These are phyloP conservation scores for Acanthamoeba lenticulata DNA, from an alignment of 208 protist species.

Conservation along the genomic window DNA sequence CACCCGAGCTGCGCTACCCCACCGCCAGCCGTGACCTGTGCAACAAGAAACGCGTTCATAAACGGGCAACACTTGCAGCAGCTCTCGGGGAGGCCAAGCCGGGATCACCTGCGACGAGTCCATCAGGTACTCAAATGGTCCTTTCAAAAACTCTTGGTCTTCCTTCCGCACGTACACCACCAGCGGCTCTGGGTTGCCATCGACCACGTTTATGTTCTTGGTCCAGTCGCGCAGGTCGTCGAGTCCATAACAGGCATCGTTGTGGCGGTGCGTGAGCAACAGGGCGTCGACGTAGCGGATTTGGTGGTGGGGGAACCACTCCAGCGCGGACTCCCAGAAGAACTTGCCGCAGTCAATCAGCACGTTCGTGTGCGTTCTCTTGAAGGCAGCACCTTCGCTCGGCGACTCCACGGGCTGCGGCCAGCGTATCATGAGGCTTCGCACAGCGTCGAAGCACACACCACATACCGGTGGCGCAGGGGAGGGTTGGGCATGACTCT, in stretches of 20 bases:
- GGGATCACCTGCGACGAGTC: background rate
- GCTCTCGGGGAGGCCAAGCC: background rate
- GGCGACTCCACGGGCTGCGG: background rate
- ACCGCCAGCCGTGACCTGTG: background rate
- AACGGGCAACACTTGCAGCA: background rate
- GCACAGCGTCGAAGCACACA: conserved; percentile 5
- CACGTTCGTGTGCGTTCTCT: background rate
- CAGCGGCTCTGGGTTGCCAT: background rate
- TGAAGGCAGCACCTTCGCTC: background rate
- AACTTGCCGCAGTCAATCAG: conserved; percentile 67
- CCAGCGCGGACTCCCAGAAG: conserved; percentile 38
- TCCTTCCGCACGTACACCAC: background rate
- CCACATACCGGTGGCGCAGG: background rate
- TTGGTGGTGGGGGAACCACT: background rate
- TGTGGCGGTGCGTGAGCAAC: conserved; percentile 51
- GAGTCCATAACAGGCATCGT: conserved; percentile 37
- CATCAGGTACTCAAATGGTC: background rate
- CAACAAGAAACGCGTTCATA: background rate
- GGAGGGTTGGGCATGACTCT: no score
- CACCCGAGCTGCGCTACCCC: background rate
- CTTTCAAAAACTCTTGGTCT: background rate
- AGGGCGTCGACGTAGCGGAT: conserved; percentile 35
- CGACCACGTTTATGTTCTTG: background rate
- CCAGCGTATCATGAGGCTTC: background rate
- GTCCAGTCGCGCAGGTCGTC: conserved; percentile 65